Evolutionary conservation across 257 asterid species (phyloP).

Genomic region (Nicotiana paniculata): DNA sequence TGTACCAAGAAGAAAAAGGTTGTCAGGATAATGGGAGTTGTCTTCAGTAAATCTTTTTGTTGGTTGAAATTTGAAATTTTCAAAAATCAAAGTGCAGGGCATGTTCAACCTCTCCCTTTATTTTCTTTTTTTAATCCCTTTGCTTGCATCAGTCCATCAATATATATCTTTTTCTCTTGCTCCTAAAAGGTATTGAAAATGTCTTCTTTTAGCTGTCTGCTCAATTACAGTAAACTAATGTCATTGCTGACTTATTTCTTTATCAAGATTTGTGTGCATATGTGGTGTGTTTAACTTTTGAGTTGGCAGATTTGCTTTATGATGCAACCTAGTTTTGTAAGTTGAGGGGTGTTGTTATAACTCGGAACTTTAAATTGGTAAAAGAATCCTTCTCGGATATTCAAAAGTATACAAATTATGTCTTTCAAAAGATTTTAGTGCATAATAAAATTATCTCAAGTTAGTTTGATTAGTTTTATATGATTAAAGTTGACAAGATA

Average conservation of each 20-base stretch:
- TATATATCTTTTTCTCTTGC: background rate
- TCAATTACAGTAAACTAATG: background rate
- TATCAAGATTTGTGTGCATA: background rate
- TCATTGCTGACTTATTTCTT: background rate
- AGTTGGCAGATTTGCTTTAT: background rate
- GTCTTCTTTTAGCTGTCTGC: background rate
- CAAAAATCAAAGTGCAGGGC: background rate
- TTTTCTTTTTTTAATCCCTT: background rate
- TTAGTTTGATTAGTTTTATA: background rate
- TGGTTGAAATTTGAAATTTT: background rate
- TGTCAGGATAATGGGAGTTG: background rate
- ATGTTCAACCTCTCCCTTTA: background rate
- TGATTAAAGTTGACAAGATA: background rate
- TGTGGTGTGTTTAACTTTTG: constrained; percentile 1
- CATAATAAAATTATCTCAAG: background rate
- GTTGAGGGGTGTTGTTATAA: background rate
- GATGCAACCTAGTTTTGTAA: background rate
- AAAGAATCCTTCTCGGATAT: background rate
- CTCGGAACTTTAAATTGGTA: background rate
- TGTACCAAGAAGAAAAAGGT: background rate
- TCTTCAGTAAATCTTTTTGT: background rate
- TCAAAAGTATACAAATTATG: background rate
- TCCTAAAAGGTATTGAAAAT: background rate
- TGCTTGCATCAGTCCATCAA: background rate
- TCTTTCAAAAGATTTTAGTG: background rate